Percentiles rank a stretch among this genome's conserved stretches.
phyloP scores from a whole-genome alignment of 495 filamentous ascomycete genomes.

The Aspergillus taichungensis region DNA sequence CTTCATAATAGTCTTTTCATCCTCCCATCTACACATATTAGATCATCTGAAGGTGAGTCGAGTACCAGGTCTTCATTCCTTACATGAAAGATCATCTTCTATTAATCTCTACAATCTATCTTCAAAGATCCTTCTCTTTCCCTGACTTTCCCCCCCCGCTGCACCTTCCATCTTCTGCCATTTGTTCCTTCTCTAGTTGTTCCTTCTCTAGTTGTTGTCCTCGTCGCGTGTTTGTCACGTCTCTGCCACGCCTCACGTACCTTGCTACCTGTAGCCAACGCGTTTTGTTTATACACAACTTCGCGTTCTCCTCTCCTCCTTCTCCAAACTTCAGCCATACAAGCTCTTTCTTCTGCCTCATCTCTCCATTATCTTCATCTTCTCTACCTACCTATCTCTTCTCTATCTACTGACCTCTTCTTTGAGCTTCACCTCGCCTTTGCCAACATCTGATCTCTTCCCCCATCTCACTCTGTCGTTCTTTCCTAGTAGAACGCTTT shows the following conservation, averaged over 20 bases:
- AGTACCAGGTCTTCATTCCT: no score
- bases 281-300: not conserved
- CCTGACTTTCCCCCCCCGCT: not conserved
- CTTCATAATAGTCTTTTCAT: not conserved
- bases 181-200: not conserved
- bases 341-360: not conserved
- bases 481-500: no score
- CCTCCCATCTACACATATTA: not conserved
- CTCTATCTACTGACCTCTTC: no score
- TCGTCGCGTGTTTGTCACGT: not conserved
- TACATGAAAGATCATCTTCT: not conserved
- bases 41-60: no score
- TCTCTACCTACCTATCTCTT: not conserved
- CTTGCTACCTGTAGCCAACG: no score
- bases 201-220: not conserved
- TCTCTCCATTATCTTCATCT: not conserved
- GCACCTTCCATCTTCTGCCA: conserved; percentile 11
- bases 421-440: no score
- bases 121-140: no score
- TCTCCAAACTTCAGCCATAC: not conserved
- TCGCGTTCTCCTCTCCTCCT: not conserved
- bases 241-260: no score
- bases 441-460: no score
- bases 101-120: not conserved
- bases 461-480: no score